Conservation (phyloP, 1,284 basidiomycete genomes). For the Neonothopanus nambi region DNA sequence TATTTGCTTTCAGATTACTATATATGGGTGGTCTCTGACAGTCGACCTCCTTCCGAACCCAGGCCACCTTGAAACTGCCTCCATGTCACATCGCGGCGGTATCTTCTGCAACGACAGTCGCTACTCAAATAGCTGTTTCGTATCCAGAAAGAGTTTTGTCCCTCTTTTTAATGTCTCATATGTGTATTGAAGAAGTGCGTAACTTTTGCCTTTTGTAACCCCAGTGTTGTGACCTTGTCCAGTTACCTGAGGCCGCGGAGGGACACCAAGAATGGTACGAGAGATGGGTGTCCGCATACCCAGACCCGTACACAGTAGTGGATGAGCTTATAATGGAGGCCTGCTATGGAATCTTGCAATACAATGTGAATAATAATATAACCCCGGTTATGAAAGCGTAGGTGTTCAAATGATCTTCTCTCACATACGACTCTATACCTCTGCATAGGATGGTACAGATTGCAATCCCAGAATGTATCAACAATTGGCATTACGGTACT, state of each 20-base stretch:
- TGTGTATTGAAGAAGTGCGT: conserved; percentile 15
- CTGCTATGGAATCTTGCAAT: conserved; percentile 12
- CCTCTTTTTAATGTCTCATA: conserved; percentile 16
- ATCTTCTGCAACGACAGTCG: conserved; percentile 16
- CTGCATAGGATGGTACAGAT: conserved; percentile 20
- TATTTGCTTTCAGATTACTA: not conserved
- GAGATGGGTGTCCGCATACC: conserved; percentile 9
- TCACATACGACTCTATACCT: too few species aligned
- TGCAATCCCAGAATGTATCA: conserved; percentile 25
- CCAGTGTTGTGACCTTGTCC: not conserved
- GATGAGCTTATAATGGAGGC: conserved; percentile 7
- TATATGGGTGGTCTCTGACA: too few species aligned
- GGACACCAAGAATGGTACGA: conserved; percentile 13
- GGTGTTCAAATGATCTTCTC: not conserved
- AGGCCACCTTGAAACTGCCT: conserved; percentile 17
- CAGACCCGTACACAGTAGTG: not conserved
- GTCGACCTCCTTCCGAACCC: not conserved
- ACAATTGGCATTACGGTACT: conserved; percentile 27
- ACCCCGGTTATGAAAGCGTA: conserved; percentile 4
- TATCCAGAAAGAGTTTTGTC: conserved; percentile 13
- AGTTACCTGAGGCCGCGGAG: conserved; percentile 13
- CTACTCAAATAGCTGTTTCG: conserved; percentile 12
- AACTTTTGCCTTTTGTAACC: not conserved
- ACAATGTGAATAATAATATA: conserved; percentile 9
- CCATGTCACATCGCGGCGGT: conserved; percentile 16